A percentile compares a stretch with the other conserved stretches of the same genome.
phyloP scores from a whole-genome alignment of 768 basidiomycete species.

The Mrakia frigida region DNA sequence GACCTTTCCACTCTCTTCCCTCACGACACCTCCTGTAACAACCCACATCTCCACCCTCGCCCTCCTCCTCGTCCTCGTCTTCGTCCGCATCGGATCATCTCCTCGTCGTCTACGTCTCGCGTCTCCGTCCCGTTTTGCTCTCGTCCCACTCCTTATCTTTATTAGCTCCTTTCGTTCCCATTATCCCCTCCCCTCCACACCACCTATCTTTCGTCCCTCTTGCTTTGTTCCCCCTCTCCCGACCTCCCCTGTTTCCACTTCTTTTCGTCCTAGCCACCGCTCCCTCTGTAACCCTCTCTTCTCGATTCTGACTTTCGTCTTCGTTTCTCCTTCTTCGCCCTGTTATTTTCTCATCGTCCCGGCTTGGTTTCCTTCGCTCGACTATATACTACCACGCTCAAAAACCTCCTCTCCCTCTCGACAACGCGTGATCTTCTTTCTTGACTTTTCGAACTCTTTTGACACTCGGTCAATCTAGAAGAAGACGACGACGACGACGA shows the following conservation, averaged over 20 bases:
- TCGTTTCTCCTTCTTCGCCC: conserved; percentile 10
- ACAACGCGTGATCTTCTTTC: not conserved
- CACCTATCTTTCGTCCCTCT: not conserved
- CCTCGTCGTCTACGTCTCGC: not conserved
- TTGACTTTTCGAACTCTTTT: not conserved
- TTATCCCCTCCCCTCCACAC: not conserved
- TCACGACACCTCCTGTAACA: not conserved
- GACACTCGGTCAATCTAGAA: not conserved
- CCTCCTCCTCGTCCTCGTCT: not conserved
- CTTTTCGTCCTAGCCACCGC: too few species aligned
- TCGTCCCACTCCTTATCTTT: not conserved
- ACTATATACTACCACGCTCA: not conserved
- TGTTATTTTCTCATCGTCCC: not conserved
- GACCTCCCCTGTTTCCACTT: not conserved
- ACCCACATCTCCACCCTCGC: not conserved
- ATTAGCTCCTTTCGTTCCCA: not conserved
- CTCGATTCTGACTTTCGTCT: not conserved
- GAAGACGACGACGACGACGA: too few species aligned
- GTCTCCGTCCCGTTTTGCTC: not conserved
- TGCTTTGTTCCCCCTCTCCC: not conserved
- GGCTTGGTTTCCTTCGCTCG: not conserved
- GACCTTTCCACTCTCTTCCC: too few species aligned
- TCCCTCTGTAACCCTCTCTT: not conserved
- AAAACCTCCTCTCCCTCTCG: not conserved
- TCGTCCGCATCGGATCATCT: not conserved